phyloP scores from a whole-genome alignment of 2,329 filamentous ascomycete genomes.

The Rachicladosporium sp. region DNA sequence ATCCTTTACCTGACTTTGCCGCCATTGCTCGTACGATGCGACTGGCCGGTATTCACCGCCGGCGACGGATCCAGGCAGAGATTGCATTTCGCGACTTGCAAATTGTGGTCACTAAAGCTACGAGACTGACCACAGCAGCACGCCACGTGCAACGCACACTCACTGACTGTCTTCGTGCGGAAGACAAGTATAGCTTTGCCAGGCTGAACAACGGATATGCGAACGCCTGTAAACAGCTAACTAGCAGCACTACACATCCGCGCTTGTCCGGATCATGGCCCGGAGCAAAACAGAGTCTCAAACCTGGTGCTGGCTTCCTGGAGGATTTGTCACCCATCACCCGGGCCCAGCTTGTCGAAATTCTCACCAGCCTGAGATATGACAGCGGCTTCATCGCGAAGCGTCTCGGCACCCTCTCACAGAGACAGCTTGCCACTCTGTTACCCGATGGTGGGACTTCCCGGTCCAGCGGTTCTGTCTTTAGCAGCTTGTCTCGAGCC shows the following conservation, averaged over 20 bases:
- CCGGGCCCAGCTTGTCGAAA: slow-evolving; percentile 62
- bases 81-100: no score
- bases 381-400: slow-evolving; percentile 81
- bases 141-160: slow-evolving; percentile 53
- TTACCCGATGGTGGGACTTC: slow-evolving; percentile 66
- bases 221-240: slow-evolving; percentile 46
- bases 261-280: not conserved
- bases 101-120: no score
- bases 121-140: slow-evolving; percentile 3
- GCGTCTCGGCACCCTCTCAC: slow-evolving; percentile 62
- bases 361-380: slow-evolving; percentile 69
- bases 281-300: not conserved
- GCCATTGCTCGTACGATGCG: no score
- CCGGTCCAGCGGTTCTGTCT: slow-evolving; percentile 73
- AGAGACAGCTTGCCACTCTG: slow-evolving; percentile 64
- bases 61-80: no score
- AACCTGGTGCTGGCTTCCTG: slow-evolving; percentile 23
- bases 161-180: slow-evolving; percentile 64
- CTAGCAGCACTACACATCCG: not conserved
- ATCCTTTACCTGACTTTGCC: no score
- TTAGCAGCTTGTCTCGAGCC: slow-evolving; percentile 45
- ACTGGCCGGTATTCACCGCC: no score
- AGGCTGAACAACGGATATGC: slow-evolving; percentile 65
- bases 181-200: slow-evolving; percentile 67
- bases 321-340: slow-evolving; percentile 65